These are phyloP conservation scores for Aristolochia contorta DNA, from an alignment of 164 flowering plant genomes.

Conservation along the genomic window DNA sequence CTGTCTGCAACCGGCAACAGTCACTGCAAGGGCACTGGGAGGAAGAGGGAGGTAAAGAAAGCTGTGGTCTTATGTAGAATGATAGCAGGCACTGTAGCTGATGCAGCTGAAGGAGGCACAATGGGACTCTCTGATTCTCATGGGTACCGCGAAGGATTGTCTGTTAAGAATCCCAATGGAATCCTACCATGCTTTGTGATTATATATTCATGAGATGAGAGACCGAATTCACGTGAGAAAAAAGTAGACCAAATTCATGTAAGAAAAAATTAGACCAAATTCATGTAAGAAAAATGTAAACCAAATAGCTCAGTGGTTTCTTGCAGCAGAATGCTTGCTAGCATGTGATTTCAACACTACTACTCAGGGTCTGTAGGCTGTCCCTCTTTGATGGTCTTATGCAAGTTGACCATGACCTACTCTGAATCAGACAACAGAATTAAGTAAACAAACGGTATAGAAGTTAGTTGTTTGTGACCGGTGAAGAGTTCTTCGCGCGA, in stretches of 20 bases:
- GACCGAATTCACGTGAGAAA: neutral
- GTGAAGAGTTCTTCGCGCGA: too few relatives aligned
- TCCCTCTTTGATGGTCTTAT: too few relatives aligned
- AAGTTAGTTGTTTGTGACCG: too few relatives aligned
- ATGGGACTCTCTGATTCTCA: constrained; percentile 27
- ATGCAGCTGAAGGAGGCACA: constrained; percentile 8
- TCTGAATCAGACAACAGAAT: too few relatives aligned
- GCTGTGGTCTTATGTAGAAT: constrained; percentile 43
- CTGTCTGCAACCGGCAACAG: constrained; percentile 15
- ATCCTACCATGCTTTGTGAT: constrained; percentile 48
- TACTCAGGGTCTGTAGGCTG: too few relatives aligned
- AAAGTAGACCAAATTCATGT: neutral
- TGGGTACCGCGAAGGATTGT: constrained; percentile 2
- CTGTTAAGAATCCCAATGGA: constrained; percentile 27
- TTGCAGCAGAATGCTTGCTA: too few relatives aligned
- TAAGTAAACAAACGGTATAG: too few relatives aligned
- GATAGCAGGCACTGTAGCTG: constrained; percentile 24
- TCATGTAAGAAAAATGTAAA: too few relatives aligned
- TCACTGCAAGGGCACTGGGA: constrained; percentile 1
- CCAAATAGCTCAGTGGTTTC: too few relatives aligned
- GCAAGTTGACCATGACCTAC: too few relatives aligned
- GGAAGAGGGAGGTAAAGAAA: constrained; percentile 14
- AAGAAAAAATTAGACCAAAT: too few relatives aligned
- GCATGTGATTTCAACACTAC: too few relatives aligned
- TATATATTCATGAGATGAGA: constrained; percentile 19